These are phyloP conservation scores for Podospora bellae-mahoneyi DNA, from an alignment of 495 filamentous ascomycete species.

Conservation along the genomic window DNA sequence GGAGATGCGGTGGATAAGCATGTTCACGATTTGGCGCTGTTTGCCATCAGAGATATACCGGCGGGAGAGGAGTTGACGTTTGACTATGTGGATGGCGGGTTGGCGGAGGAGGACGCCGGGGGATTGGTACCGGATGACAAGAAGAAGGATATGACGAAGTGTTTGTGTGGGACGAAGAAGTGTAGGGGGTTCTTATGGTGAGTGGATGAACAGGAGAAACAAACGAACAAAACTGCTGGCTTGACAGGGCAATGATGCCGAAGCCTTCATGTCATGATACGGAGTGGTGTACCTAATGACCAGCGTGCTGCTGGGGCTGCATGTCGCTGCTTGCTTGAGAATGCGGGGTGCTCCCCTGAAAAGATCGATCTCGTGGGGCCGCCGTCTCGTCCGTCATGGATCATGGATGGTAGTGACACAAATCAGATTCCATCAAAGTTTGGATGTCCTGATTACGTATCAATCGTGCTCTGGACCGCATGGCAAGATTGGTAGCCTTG, in stretches of 20 bases:
- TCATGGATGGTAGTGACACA: not conserved
- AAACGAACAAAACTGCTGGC: not conserved
- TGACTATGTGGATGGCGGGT: conserved; percentile 65
- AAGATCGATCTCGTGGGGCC: not conserved
- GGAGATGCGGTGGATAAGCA: conserved; percentile 69
- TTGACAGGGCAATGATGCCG: not conserved
- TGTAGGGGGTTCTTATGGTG: conserved; percentile 69
- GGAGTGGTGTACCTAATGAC: not conserved
- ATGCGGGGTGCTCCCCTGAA: not conserved
- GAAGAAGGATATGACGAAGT: conserved; percentile 51
- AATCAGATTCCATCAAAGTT: not conserved
- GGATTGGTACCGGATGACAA: conserved; percentile 38
- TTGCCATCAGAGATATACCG: conserved; percentile 67
- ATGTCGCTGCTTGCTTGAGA: not conserved
- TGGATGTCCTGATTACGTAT: not conserved
- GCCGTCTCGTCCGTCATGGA: not conserved
- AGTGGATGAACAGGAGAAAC: conserved; percentile 8
- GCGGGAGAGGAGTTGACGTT: conserved; percentile 77
- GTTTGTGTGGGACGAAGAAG: conserved; percentile 62
- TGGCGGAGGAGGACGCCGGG: conserved; percentile 48
- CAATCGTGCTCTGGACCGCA: not conserved
- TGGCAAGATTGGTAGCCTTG: not conserved
- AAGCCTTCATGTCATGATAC: not conserved
- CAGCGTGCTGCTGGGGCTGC: not conserved
- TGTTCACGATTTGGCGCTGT: conserved; percentile 85